Conservation (phyloP, 1,139 yeast species). For the Suhomyces maxii region DNA sequence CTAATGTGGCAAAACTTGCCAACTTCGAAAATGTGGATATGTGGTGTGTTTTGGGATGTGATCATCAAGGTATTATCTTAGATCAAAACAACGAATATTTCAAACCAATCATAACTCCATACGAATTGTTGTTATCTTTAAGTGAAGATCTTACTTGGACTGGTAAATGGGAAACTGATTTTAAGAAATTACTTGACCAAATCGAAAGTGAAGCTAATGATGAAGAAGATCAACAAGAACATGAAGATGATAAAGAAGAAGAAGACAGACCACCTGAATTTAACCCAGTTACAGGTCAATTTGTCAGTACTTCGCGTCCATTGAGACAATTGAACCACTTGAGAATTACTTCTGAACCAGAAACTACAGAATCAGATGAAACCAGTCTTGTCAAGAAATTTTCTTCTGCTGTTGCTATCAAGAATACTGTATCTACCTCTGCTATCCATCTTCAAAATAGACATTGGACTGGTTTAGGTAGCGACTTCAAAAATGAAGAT, state of each 20-base stretch:
- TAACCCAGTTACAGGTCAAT: slow-evolving; percentile 84
- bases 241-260: slow-evolving; percentile 20
- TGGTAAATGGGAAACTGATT: slow-evolving; percentile 89
- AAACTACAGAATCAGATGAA: slow-evolving; percentile 20
- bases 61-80: slow-evolving; percentile 86
- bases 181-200: slow-evolving; percentile 50
- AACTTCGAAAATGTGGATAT: slow-evolving; percentile 88
- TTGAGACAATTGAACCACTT: slow-evolving; percentile 66
- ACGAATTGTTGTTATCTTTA: slow-evolving; percentile 80
- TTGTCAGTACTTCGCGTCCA: slow-evolving; percentile 70
- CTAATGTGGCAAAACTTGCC: slow-evolving; percentile 96
- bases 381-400: slow-evolving; percentile 54
- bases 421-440: slow-evolving; percentile 85
- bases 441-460: slow-evolving; percentile 73
- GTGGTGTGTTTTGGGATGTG: slow-evolving; percentile 95
- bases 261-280: slow-evolving; percentile 79
- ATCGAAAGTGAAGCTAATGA: slow-evolving; percentile 22
- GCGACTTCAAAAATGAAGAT: slow-evolving; percentile 55
- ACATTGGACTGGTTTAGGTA: slow-evolving; percentile 89
- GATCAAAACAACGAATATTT: slow-evolving; percentile 78
- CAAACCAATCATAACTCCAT: slow-evolving; percentile 92
- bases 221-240: slow-evolving; percentile 12
- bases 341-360: slow-evolving; percentile 46
- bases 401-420: slow-evolving; percentile 61
- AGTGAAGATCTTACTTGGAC: slow-evolving; percentile 79